Conservation (phyloP, 768 basidiomycete genomes). For the Tulasnella sp. region DNA sequence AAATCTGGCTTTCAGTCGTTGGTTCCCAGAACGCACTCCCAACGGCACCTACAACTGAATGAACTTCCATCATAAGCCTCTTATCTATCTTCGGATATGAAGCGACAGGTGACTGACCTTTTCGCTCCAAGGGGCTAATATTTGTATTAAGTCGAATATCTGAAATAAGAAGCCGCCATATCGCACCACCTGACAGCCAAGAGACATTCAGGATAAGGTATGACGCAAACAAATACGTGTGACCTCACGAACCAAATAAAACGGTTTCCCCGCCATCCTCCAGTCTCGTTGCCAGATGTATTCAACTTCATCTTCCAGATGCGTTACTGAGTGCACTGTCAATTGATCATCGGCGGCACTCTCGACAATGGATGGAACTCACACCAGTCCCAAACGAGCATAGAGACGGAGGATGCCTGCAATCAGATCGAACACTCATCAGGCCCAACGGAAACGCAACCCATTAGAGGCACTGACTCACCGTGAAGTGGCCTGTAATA, state of each 20-base stretch:
- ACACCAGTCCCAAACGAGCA: constrained; percentile 26
- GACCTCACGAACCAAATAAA: constrained; percentile 20
- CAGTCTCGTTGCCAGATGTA: constrained; percentile 4
- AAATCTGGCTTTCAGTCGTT: background rate
- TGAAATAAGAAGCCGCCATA: constrained; percentile 25
- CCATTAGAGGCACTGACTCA: background rate
- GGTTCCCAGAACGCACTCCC: background rate
- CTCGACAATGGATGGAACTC: background rate
- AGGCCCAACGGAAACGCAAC: background rate
- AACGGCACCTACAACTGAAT: constrained; percentile 16
- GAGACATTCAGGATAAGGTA: background rate
- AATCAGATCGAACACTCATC: background rate
- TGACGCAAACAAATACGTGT: background rate
- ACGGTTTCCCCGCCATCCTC: constrained; percentile 28
- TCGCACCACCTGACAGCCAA: background rate
- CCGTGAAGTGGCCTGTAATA: background rate
- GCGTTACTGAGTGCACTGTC: background rate
- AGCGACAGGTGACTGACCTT: background rate
- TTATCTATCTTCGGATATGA: too few species aligned
- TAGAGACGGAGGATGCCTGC: background rate
- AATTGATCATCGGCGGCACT: background rate
- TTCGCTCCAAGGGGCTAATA: background rate
- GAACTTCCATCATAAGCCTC: background rate
- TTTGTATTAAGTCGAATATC: constrained; percentile 25
- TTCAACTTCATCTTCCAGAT: constrained; percentile 1